Evolutionary conservation across 768 basidiomycete species (phyloP), one percentile per base, ranked within the genome.

Genomic region (Boletus reticuloceps): DNA sequence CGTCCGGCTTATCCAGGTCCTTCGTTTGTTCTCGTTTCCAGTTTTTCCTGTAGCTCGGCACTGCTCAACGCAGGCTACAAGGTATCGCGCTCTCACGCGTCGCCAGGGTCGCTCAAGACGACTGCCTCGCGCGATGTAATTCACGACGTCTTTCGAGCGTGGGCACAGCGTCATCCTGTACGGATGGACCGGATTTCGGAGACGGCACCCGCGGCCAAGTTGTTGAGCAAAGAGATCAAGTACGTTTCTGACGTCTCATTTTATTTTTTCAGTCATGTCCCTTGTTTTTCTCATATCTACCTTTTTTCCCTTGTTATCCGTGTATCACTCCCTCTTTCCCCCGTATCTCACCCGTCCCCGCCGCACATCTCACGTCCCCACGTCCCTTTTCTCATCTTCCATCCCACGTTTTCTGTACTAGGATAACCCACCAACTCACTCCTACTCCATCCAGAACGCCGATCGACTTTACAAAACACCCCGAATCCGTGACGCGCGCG

Each of bases 71-170:
- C 83, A 10, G 91, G 92, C 10, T 82, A 93, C 73, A 72, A 79
- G 47, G 79, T 97, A 38, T 96, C 96, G 10, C 86, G 96, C 13
- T 96, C 96, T 0, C 97, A 98, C 72, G 93, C 95, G 1, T 79
- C 78, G 19, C 72, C 92, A 6, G 97, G 97, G 0, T 95, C 94
- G 9, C 70, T 99, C 53, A 98, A 98, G 77, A 97, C 97, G 17
- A 80, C 84, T 19, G 96, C 93, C 4, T 76, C 86, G 3, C 78
- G 83, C 34, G 65, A 73, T 27, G 85, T 86, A 56, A 70, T 98
- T 9, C 84, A 90, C 65, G 94, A 96, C 64, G 75, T 97, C 47
- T 88, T 86, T 67, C 83, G 95, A 6, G 84, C 83, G n/a, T 96
- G 87, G 84, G 81, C 93, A 53, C 89, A 91, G 65, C 72, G 65